A percentile compares a stretch with the other conserved stretches of the same genome.
phyloP scores from a whole-genome alignment of 2,329 filamentous ascomycete genomes.

The Ophiostoma angusticollis region DNA sequence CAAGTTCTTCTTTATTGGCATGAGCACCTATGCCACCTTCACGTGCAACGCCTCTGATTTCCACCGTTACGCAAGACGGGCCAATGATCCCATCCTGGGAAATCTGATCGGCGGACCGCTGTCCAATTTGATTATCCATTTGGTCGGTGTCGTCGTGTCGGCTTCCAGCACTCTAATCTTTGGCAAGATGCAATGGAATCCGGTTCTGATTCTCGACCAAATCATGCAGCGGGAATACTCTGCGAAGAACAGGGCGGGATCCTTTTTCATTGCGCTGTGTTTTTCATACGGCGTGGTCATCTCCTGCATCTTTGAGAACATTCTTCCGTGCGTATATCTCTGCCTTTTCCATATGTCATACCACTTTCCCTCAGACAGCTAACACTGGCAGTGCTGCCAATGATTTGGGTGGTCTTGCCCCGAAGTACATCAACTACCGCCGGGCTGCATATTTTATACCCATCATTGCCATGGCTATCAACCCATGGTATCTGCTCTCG shows the following conservation, averaged over 20 bases:
- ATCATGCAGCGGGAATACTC: background rate
- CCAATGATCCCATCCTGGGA: constrained; percentile 27
- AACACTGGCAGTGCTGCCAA: too few species aligned
- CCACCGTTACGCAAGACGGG: constrained; percentile 28
- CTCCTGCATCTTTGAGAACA: constrained; percentile 10
- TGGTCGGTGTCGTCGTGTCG: constrained; percentile 23
- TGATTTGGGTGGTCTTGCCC: constrained; percentile 22
- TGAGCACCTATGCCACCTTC: constrained; percentile 25
- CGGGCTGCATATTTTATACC: constrained; percentile 25
- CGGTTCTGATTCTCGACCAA: background rate
- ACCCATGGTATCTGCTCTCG: constrained; percentile 15
- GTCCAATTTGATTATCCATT: constrained; percentile 23
- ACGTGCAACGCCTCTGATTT: constrained; percentile 30
- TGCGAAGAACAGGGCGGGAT: background rate
- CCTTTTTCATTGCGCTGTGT: constrained; percentile 1
- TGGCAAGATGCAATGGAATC: constrained; percentile 3
- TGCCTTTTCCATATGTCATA: too few species aligned
- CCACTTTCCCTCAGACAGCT: too few species aligned
- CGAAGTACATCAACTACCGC: constrained; percentile 27
- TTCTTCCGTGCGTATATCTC: too few species aligned
- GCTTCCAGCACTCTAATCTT: constrained; percentile 8
- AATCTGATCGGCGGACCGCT: constrained; percentile 29
- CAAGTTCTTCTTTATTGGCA: constrained; percentile 24
- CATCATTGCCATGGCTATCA: constrained; percentile 13
- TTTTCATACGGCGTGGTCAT: constrained; percentile 4